Evolutionary conservation across 148 eudicot genomes (phyloP).

Genomic region (Drosera capensis): DNA sequence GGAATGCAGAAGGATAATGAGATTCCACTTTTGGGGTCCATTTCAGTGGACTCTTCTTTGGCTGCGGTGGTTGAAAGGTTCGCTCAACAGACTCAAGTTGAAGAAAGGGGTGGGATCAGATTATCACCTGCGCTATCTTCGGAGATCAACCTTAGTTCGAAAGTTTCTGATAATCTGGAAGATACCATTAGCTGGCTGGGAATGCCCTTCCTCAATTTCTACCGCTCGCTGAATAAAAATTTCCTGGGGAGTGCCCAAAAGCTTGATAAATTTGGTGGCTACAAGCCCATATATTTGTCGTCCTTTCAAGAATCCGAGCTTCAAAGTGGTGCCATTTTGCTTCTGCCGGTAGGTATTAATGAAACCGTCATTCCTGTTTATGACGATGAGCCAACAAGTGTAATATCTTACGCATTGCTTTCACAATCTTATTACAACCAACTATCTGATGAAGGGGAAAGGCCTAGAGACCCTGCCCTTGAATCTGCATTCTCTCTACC

Average conservation of each 20-base stretch:
- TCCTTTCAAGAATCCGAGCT: constrained; percentile 48
- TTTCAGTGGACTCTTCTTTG: constrained; percentile 31
- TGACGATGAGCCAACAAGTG: constrained; percentile 95
- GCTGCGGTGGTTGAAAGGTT: constrained; percentile 36
- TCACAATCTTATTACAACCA: constrained; percentile 50
- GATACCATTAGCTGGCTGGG: constrained; percentile 64
- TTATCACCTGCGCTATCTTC: constrained; percentile 19
- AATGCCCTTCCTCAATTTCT: constrained; percentile 59
- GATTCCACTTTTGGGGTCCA: constrained; percentile 23
- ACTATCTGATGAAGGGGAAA: constrained; percentile 51
- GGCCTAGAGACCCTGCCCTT: constrained; percentile 32
- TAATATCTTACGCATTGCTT: constrained; percentile 61
- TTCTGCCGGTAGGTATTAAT: constrained; percentile 54
- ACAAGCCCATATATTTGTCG: constrained; percentile 60
- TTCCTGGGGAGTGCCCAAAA: constrained; percentile 45
- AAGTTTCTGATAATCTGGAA: constrained; percentile 34
- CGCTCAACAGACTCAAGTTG: constrained; percentile 30
- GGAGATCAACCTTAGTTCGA: constrained; percentile 24
- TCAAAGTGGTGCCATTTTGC: constrained; percentile 60
- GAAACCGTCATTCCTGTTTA: constrained; percentile 65
- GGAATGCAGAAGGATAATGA: constrained; percentile 24
- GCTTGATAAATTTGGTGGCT: constrained; percentile 45
- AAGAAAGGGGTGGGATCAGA: constrained; percentile 24
- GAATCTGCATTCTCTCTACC: constrained; percentile 44
- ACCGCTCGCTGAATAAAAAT: constrained; percentile 54